Base-by-base conservation (phyloP, 2,329 filamentous ascomycete genomes). In the Coniochaeta ligniaria region DNA sequence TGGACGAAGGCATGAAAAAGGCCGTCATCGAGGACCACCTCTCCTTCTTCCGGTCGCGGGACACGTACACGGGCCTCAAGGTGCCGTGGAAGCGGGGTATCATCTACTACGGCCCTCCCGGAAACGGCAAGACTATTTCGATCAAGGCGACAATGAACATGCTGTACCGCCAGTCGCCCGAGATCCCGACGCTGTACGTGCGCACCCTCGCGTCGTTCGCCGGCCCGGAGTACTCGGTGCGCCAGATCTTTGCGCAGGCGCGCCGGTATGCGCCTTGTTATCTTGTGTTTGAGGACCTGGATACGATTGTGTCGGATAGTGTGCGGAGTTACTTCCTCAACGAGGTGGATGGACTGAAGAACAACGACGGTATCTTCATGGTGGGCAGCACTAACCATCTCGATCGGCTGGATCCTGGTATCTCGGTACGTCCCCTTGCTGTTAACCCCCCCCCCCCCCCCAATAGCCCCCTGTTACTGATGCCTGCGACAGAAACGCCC, bases 1-100 rank as follows among this genome's bases (percentile, higher is more conserved):
- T 91, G 8, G 84, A 89, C 31, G 73, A 81, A 31, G 74, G 75
- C 11, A 88, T 88, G 82, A 91, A 91, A 75, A 78, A 82, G 63
- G 73, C 80, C 8, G 78, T 91, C 59, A 83, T 87, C 56, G 76
- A 80, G 4, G 87, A 90, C 68, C 83, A 89, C 47, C 72, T 82
- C 47, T 81, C 81, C 54, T 91, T 91, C 73, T 91, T 87, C 69
- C 76, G 83, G 58, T 79, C 78, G 0, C 75, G 79, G 35, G 78
- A 82, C 6, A 83, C 83, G 1, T 91, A 90, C 67, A 68, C 75
- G 5, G 75, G 80, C 56, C 76, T 90, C 50, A 79, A 80, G 62
- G 85, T 90, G 5, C 86, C 88, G 0, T 91, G 88, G 87, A 90
- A 91, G 77, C 75, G 87, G 55, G 87, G 87, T 0, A 74, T 89